These are phyloP conservation scores for Phytophthora constricta DNA, from an alignment of 352 stramenopile genomes.

Conservation along the genomic window DNA sequence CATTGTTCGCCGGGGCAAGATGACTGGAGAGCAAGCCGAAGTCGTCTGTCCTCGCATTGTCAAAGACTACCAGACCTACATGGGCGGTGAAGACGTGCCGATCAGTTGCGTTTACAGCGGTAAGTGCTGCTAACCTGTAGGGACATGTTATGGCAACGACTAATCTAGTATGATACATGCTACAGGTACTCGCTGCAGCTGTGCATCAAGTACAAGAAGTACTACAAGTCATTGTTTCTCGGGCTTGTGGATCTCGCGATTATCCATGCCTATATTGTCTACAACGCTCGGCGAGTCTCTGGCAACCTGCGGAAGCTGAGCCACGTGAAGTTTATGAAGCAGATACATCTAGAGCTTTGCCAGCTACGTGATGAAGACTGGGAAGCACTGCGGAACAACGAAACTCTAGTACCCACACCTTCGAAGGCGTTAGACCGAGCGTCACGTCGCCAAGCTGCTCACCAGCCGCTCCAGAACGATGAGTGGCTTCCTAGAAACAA, in stretches of 20 bases:
- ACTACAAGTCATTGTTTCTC: constrained; percentile 16
- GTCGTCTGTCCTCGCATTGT: constrained; percentile 1
- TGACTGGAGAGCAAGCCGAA: constrained; percentile 5
- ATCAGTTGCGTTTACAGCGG: constrained; percentile 13
- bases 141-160: constrained; percentile 6
- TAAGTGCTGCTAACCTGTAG: constrained; percentile 4
- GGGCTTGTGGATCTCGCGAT: constrained; percentile 14
- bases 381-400: neutral
- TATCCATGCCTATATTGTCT: constrained; percentile 13
- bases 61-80: constrained; percentile 21
- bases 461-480: constrained; percentile 11
- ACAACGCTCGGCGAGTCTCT: constrained; percentile 7
- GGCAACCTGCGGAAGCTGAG: neutral
- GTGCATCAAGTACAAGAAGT: constrained; percentile 27
- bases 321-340: constrained; percentile 1
- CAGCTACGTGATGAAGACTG: constrained; percentile 17
- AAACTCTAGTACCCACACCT: neutral
- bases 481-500: constrained; percentile 10
- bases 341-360: constrained; percentile 15
- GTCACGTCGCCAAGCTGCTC: neutral
- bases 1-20: constrained; percentile 3
- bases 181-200: constrained; percentile 23
- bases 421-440: neutral
- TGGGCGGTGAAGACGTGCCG: constrained; percentile 8
- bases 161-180: constrained; percentile 9